Conservation (phyloP, 2,329 filamentous ascomycete species). For the Sarocladium kiliense region DNA sequence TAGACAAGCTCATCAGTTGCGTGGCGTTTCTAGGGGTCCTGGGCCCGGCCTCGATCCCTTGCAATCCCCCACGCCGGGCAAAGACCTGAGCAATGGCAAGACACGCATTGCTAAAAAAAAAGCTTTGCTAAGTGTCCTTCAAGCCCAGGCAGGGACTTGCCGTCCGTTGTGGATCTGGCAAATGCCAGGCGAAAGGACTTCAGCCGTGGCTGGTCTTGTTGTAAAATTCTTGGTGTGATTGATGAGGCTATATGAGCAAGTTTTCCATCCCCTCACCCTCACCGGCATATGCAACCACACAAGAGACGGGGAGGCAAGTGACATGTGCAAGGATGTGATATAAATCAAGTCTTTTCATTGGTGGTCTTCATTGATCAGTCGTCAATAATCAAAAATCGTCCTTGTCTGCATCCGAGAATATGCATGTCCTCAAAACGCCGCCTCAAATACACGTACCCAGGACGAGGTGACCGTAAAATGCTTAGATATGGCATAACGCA, state of each 20-base stretch:
- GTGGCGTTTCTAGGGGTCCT: not conserved
- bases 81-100: not conserved
- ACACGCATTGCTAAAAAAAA: not conserved
- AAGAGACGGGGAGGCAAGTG: not conserved
- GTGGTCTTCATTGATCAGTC: not conserved
- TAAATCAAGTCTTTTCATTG: not conserved
- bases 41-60: not conserved
- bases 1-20: not conserved
- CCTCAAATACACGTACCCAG: no score
- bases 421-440: no score
- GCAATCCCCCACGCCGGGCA: not conserved
- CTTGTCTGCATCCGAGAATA: no score
- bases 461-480: no score
- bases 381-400: no score
- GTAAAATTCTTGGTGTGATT: not conserved
- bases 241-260: conserved; percentile 2
- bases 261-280: not conserved
- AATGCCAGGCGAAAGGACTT: not conserved
- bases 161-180: not conserved
- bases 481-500: no score
- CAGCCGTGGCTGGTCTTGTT: not conserved
- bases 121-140: not conserved
- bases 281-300: not conserved
- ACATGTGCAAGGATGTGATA: not conserved
- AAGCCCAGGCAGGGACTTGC: not conserved